Conservation (phyloP, 768 basidiomycete species). For the Lentinus tigrinus region DNA sequence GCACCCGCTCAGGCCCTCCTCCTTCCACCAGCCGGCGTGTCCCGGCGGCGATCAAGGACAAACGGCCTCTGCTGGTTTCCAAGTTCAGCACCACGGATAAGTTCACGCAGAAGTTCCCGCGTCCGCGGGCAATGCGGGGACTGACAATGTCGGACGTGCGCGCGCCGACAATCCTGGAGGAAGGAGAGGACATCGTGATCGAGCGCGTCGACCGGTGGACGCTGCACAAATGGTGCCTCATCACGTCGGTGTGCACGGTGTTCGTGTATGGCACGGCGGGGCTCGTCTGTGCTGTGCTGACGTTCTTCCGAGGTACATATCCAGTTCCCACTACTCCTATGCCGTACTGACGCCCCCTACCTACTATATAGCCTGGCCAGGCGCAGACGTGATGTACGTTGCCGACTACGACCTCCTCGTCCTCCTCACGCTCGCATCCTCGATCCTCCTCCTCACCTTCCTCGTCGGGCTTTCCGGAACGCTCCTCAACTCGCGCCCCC, state of each 20-base stretch:
- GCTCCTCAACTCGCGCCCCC: slow-evolving; percentile 64
- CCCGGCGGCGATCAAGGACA: slow-evolving; percentile 14
- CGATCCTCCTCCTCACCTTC: slow-evolving; percentile 55
- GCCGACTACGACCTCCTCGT: slow-evolving; percentile 56
- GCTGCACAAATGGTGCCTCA: slow-evolving; percentile 57
- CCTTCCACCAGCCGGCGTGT: too few species aligned
- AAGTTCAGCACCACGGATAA: slow-evolving; percentile 32
- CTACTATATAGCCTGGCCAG: slow-evolving; percentile 47
- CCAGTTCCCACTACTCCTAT: not conserved
- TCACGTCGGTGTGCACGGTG: slow-evolving; percentile 53
- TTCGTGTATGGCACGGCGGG: slow-evolving; percentile 53
- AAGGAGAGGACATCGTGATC: slow-evolving; percentile 38
- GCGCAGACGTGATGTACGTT: slow-evolving; percentile 62
- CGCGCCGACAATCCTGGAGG: slow-evolving; percentile 32
- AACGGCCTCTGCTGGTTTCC: slow-evolving; percentile 16
- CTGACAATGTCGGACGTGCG: slow-evolving; percentile 4
- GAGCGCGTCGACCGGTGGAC: slow-evolving; percentile 53
- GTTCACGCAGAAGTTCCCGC: slow-evolving; percentile 54
- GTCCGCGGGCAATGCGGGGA: slow-evolving; percentile 30
- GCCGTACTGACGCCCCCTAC: not conserved
- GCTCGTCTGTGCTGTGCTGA: slow-evolving; percentile 50
- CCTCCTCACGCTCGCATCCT: slow-evolving; percentile 57
- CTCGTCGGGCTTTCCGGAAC: slow-evolving; percentile 60
- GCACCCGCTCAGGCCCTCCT: not conserved
- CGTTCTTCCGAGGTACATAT: slow-evolving; percentile 56